Evolutionary conservation across 2,329 filamentous ascomycete species (phyloP).

Genomic region (Fusarium sp.): DNA sequence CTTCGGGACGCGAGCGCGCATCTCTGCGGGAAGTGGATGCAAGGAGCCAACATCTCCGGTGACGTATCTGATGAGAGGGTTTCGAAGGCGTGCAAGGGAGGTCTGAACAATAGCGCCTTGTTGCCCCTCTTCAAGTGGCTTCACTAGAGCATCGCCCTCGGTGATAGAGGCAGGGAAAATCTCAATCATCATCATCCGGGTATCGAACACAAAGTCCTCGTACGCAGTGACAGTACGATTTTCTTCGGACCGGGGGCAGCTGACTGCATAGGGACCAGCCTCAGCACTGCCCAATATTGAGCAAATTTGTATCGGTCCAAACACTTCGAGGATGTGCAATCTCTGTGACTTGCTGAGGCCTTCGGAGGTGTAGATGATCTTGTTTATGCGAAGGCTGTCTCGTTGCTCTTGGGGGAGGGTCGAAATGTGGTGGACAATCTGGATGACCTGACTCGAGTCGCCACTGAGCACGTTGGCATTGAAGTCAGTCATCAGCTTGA

Average conservation of each 20-base stretch:
- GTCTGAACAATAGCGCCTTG: conserved; percentile 60
- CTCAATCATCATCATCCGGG: conserved; percentile 55
- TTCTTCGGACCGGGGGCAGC: conserved; percentile 48
- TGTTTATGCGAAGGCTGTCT: conserved; percentile 52
- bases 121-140: conserved; percentile 51
- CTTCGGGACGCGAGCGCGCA: conserved; percentile 35
- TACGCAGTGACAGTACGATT: conserved; percentile 7
- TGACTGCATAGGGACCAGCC: conserved; percentile 57
- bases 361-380: conserved; percentile 64
- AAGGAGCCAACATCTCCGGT: conserved; percentile 61
- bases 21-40: conserved; percentile 50
- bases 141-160: not conserved
- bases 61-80: conserved; percentile 62
- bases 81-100: conserved; percentile 57
- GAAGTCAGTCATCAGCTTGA: conserved; percentile 50
- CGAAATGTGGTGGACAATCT: conserved; percentile 55
- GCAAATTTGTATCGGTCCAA: conserved; percentile 55
- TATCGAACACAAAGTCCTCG: conserved; percentile 59
- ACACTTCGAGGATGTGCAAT: conserved; percentile 48
- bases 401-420: conserved; percentile 41
- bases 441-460: conserved; percentile 57
- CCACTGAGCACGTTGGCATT: conserved; percentile 57
- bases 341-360: conserved; percentile 54
- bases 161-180: conserved; percentile 50
- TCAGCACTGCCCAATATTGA: conserved; percentile 62